phyloP scores from a whole-genome alignment of 129 eudicot genomes.

The Lactuca sativa region DNA sequence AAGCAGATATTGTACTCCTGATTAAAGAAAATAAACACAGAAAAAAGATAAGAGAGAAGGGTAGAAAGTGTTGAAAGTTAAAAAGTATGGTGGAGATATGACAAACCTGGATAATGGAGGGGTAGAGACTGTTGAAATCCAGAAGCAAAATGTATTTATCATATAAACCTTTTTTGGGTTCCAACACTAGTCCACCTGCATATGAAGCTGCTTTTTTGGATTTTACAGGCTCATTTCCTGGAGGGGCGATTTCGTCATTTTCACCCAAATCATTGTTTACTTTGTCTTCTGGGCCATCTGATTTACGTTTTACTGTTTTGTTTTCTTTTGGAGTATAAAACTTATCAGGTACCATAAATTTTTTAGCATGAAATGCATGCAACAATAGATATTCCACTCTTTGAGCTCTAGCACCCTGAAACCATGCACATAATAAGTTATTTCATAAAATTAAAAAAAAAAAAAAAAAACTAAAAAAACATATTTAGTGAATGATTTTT shows the following conservation, averaged over 20 bases:
- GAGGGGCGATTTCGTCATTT: slow-evolving; percentile 56
- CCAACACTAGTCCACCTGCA: slow-evolving; percentile 97
- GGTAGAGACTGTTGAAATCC: slow-evolving; percentile 99
- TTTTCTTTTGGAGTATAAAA: slow-evolving; percentile 58
- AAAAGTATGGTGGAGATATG: slow-evolving; percentile 17
- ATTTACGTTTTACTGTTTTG: slow-evolving; percentile 70
- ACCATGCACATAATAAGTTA: not conserved
- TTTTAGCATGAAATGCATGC: slow-evolving; percentile 96
- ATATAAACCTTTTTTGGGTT: slow-evolving; percentile 93
- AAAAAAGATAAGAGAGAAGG: slow-evolving; percentile 7
- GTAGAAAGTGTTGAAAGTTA: not conserved
- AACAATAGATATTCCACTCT: slow-evolving; percentile 91
- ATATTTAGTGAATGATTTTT: not conserved
- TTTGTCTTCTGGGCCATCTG: slow-evolving; percentile 45
- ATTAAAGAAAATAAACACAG: slow-evolving; percentile 14
- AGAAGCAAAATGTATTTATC: slow-evolving; percentile 90
- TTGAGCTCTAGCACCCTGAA: slow-evolving; percentile 99
- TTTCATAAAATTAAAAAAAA: no score
- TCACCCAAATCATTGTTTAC: slow-evolving; percentile 44
- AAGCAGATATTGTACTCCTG: slow-evolving; percentile 99
- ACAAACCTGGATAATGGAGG: slow-evolving; percentile 94
- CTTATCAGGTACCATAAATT: slow-evolving; percentile 94
- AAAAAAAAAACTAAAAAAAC: not conserved
- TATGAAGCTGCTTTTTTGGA: slow-evolving; percentile 81
- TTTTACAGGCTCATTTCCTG: slow-evolving; percentile 50